Conservation (phyloP, 2,329 filamentous ascomycete species). For the Neurospora crassa region DNA sequence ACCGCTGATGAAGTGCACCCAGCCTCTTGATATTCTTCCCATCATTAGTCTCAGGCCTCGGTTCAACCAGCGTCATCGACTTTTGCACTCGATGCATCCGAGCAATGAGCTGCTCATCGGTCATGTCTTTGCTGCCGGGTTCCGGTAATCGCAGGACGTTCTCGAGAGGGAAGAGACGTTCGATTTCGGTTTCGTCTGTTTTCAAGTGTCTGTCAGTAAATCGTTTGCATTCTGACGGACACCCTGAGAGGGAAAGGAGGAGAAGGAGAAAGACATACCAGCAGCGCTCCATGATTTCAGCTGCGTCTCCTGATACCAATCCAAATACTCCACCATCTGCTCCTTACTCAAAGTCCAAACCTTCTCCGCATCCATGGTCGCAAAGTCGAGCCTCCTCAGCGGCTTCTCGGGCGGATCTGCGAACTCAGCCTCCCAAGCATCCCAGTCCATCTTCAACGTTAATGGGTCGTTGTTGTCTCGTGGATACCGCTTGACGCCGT, state of each 20-base stretch:
- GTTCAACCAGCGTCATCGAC: constrained; percentile 14
- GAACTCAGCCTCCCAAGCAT: constrained; percentile 51
- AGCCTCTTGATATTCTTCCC: constrained; percentile 17
- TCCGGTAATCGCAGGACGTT: neutral
- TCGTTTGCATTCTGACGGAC: too few relatives aligned
- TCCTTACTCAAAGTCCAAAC: constrained; percentile 39
- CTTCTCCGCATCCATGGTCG: constrained; percentile 18
- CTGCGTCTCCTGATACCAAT: constrained; percentile 67
- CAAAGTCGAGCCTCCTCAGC: constrained; percentile 19
- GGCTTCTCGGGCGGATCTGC: constrained; percentile 19
- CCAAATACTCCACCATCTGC: constrained; percentile 65
- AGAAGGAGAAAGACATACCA: neutral
- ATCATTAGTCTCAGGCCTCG: constrained; percentile 3
- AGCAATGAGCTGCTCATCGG: constrained; percentile 17
- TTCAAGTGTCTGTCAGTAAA: too few relatives aligned
- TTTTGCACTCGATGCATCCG: constrained; percentile 17
- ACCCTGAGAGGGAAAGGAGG: too few relatives aligned
- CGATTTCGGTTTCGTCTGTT: constrained; percentile 12
- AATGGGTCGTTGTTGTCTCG: constrained; percentile 44
- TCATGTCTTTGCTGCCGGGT: constrained; percentile 3
- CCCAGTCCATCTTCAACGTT: constrained; percentile 61
- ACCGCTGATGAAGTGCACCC: constrained; percentile 26
- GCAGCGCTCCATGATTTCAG: constrained; percentile 19
- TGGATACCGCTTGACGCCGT: constrained; percentile 42
- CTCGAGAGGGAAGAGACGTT: constrained; percentile 16